These are phyloP conservation scores for Fusarium compactum DNA, from an alignment of 2,329 filamentous ascomycete species.

Conservation along the genomic window DNA sequence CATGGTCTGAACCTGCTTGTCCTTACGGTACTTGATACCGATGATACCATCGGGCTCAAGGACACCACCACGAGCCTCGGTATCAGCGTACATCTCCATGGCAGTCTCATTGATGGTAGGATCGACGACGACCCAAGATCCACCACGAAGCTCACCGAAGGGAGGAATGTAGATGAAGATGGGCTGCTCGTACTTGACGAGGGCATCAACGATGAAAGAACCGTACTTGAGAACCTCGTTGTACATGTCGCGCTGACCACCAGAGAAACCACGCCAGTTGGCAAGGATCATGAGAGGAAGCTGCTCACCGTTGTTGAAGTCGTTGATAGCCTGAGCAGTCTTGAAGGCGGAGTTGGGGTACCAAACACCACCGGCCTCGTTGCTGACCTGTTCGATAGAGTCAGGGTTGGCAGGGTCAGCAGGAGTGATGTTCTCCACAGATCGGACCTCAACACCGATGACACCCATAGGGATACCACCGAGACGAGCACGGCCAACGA, in stretches of 20 bases:
- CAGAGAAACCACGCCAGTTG: constrained; percentile 99
- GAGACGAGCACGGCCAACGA: constrained; percentile 94
- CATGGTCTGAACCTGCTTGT: constrained; percentile 98
- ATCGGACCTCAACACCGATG: constrained; percentile 94
- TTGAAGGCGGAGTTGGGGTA: constrained; percentile 99
- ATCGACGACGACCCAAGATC: constrained; percentile 99
- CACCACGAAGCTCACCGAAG: constrained; percentile 95
- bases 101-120: constrained; percentile 95
- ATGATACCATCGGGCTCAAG: constrained; percentile 98
- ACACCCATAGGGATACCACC: constrained; percentile 99
- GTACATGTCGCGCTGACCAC: constrained; percentile 99
- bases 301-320: constrained; percentile 99
- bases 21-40: constrained; percentile 97
- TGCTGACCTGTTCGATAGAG: constrained; percentile 94
- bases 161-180: constrained; percentile 99
- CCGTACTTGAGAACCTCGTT: constrained; percentile 99
- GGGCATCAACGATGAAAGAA: constrained; percentile 97
- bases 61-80: constrained; percentile 94
- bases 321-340: constrained; percentile 97
- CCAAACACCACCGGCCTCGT: constrained; percentile 98
- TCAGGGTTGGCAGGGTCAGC: constrained; percentile 98
- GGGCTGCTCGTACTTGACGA: constrained; percentile 98
- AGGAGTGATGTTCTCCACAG: constrained; percentile 95
- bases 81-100: constrained; percentile 99
- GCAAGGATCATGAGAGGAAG: constrained; percentile 98